Percentiles rank a stretch among this genome's conserved stretches.
Evolutionary conservation across 768 basidiomycete species (phyloP).

Genomic region (Lactarius trivialis): DNA sequence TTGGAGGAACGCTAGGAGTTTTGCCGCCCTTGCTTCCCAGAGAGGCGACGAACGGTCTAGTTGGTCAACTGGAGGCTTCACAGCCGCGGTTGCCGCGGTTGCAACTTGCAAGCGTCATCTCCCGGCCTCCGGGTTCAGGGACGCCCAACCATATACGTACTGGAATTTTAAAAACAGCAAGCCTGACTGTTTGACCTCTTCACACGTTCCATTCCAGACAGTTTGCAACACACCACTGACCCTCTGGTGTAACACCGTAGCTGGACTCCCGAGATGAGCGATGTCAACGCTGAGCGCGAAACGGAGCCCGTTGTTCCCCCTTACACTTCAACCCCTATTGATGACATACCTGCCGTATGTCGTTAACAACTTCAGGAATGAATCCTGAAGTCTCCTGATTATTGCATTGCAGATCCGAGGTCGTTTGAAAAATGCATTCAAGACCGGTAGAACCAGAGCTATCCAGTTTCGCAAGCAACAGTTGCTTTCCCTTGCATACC

Average conservation of each 20-base stretch:
- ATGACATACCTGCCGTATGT: conserved; percentile 26
- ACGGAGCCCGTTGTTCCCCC: neutral
- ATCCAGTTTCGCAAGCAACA: conserved; percentile 69
- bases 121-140: too few species aligned
- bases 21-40: too few species aligned
- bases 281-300: neutral
- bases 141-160: too few species aligned
- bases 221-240: neutral
- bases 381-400: neutral
- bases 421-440: conserved; percentile 51
- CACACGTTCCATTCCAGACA: too few species aligned
- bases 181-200: too few species aligned
- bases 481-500: conserved; percentile 65
- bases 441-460: conserved; percentile 56
- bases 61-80: too few species aligned
- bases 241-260: neutral
- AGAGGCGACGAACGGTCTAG: too few species aligned
- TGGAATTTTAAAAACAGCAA: too few species aligned
- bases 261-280: neutral
- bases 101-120: too few species aligned
- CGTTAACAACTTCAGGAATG: neutral
- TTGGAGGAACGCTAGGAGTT: too few species aligned
- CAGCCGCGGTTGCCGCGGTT: too few species aligned
- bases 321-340: conserved; percentile 22
- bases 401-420: conserved; percentile 43